Evolutionary conservation across 2,329 filamentous ascomycete species (phyloP).

Genomic region (Arachnomyces sp.): DNA sequence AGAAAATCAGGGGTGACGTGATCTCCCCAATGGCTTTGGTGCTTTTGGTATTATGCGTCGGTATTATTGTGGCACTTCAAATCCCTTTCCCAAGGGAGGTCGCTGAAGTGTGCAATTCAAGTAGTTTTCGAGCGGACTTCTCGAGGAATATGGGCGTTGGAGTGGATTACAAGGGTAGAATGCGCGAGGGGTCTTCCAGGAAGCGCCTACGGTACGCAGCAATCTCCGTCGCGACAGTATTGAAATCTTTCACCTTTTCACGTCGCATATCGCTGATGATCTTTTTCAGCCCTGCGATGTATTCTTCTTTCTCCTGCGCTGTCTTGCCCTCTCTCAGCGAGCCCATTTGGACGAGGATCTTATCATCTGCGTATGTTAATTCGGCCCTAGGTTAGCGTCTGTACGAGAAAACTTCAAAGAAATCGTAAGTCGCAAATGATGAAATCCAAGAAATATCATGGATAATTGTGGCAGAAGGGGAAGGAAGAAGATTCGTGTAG

Average conservation of each 20-base stretch:
- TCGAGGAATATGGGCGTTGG: slow-evolving; percentile 6
- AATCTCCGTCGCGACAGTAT: slow-evolving; percentile 42
- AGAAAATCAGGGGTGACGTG: no score
- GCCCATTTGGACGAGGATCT: slow-evolving; percentile 44
- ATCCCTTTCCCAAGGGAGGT: no score
- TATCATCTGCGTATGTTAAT: slow-evolving; percentile 42
- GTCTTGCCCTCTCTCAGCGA: slow-evolving; percentile 40
- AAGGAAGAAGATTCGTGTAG: slow-evolving; percentile 8
- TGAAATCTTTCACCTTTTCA: slow-evolving; percentile 44
- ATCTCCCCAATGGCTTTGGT: no score
- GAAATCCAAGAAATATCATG: slow-evolving; percentile 2
- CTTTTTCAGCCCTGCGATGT: slow-evolving; percentile 39
- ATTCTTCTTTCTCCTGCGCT: slow-evolving; percentile 36
- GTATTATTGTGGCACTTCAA: no score
- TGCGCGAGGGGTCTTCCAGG: slow-evolving; percentile 38
- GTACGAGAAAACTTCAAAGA: slow-evolving; percentile 18
- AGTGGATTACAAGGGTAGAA: slow-evolving; percentile 37
- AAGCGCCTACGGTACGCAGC: slow-evolving; percentile 45
- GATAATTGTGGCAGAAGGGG: neutral
- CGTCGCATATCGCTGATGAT: slow-evolving; percentile 44
- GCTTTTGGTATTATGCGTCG: no score
- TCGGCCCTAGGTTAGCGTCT: slow-evolving; percentile 33
- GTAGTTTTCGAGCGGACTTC: neutral
- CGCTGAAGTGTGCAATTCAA: slow-evolving; percentile 4
- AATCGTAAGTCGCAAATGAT: slow-evolving; percentile 1